phyloP scores from a whole-genome alignment of 2,329 filamentous ascomycete genomes.

The Herpotrichia juniperi region DNA sequence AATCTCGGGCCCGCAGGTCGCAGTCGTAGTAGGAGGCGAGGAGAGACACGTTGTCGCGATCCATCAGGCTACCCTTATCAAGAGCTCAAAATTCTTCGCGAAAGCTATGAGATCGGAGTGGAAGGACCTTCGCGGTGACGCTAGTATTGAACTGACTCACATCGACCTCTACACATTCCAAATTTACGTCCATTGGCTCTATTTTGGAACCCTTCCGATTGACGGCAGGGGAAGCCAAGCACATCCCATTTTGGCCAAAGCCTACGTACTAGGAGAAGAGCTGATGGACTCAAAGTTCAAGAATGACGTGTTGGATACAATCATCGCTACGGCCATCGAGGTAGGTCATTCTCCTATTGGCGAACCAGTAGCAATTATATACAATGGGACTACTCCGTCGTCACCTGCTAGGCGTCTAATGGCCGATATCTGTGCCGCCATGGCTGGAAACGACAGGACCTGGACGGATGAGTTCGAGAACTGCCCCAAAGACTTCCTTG shows the following conservation, averaged over 20 bases:
- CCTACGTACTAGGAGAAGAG: constrained; percentile 20
- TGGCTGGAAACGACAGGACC: neutral
- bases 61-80: no score
- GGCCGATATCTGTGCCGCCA: neutral
- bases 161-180: constrained; percentile 7
- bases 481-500: neutral
- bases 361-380: constrained; percentile 4
- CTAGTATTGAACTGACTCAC: constrained; percentile 1
- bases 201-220: neutral
- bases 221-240: neutral
- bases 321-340: constrained; percentile 1
- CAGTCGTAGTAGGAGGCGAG: no score
- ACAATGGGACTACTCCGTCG: neutral
- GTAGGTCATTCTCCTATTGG: neutral
- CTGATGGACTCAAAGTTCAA: constrained; percentile 15
- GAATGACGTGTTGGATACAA: constrained; percentile 12
- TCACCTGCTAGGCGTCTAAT: neutral
- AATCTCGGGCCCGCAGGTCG: no score
- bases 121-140: neutral
- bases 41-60: no score
- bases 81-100: no score
- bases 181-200: constrained; percentile 10
- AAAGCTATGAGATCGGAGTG: no score
- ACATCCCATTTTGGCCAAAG: neutral
- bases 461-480: no score